These are phyloP conservation scores for Boletus bicolor DNA, from an alignment of 768 basidiomycete species.

Conservation along the genomic window DNA sequence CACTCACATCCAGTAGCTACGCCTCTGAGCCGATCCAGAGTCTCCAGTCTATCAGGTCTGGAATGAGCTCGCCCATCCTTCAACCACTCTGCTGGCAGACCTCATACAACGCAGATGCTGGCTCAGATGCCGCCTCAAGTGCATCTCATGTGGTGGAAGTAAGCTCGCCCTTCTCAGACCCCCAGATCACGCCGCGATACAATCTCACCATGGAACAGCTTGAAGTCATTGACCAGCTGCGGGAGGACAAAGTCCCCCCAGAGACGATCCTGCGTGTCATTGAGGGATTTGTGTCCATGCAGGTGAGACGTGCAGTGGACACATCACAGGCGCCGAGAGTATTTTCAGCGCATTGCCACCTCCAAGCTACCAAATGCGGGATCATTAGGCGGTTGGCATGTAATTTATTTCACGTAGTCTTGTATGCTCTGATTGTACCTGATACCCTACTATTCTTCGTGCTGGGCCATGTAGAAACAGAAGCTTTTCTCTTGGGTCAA, in stretches of 20 bases:
- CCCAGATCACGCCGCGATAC: not conserved
- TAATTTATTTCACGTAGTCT: not conserved
- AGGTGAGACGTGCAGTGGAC: not conserved
- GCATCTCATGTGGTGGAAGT: not conserved
- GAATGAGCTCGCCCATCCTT: not conserved
- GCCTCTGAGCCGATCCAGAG: not conserved
- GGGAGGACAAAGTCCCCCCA: slow-evolving; percentile 3
- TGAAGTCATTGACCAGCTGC: slow-evolving; percentile 11
- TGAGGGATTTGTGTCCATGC: slow-evolving; percentile 2
- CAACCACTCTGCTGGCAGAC: slow-evolving; percentile 6
- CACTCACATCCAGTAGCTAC: not conserved
- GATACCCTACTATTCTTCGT: not conserved
- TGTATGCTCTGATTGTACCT: not conserved
- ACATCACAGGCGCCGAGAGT: not conserved
- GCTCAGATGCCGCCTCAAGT: not conserved
- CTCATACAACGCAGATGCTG: not conserved
- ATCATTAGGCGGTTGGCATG: not conserved
- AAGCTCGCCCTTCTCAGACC: not conserved
- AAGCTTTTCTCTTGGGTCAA: not conserved
- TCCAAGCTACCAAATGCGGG: slow-evolving; percentile 21
- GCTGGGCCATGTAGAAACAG: too few relatives aligned
- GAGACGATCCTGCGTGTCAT: slow-evolving; percentile 19
- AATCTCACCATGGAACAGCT: slow-evolving; percentile 15
- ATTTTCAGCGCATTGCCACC: slow-evolving; percentile 8
- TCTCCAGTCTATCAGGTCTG: slow-evolving; percentile 1